Evolutionary conservation across 1,139 yeast genomes (phyloP), one percentile per base, ranked within the genome.

Genomic region (Geotrichum aggregatum): DNA sequence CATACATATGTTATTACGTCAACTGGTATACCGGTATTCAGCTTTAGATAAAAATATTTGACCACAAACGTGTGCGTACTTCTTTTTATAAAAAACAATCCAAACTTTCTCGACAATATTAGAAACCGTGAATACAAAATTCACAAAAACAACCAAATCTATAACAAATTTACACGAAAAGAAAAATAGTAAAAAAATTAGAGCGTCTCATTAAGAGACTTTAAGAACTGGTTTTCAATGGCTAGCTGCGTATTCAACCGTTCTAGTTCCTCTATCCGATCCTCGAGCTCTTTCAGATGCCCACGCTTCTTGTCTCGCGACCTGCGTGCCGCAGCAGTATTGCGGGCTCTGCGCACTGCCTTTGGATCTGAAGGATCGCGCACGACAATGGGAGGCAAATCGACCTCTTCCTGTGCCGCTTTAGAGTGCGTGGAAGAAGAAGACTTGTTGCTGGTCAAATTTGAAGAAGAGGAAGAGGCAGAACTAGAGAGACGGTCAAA

Each of bases 281-380:
- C 79, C 71, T 91, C 97, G 68, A 91, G 75, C 66, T 87, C 94
- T 54, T 71, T 66, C 87, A 91, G 85, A 70, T 95, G 79, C 69
- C 86, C 88, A 81, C 86, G 82, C 72, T 89, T 88, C 71, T 96
- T 82, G 36, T 96, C 96, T 62, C 98, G 79, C 41, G 96, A 88
- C 67, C 97, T 79, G 70, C 98, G 82, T 14, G 97, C 98, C 56
- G 98, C 97, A 68, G 89, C 96, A 24, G 98, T 91, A 76, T 91
- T 91, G 70, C 91, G 82, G 39, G 96, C 97, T 64, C 98, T 82
- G 69, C 91, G 87, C 64, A 85, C 67, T 50, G 87, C 79, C 54
- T 77, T 78, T 14, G 86, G 82, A 70, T 89, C 96, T 50, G 67
- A 70, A 26, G 77, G 71, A 46, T 75, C 73, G 49, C 76, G 75